phyloP scores from a whole-genome alignment of 177 flowering plant species.

The Vitis hybrid region DNA sequence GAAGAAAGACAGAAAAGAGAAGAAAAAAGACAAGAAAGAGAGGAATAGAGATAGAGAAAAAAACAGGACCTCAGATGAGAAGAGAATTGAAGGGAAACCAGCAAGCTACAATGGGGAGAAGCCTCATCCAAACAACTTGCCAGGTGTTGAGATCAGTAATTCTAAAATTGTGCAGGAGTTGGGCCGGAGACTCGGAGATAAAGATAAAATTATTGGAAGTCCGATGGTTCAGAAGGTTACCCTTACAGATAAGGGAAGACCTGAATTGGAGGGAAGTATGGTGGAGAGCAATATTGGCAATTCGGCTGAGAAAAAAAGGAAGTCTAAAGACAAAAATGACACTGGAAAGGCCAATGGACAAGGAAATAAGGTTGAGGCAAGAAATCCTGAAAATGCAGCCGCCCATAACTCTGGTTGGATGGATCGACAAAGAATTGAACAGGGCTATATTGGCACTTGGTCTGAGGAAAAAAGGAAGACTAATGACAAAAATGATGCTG shows the following conservation, averaged over 20 bases:
- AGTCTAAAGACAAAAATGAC: constrained; percentile 14
- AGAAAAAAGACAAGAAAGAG: constrained; percentile 25
- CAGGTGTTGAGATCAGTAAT: constrained; percentile 3
- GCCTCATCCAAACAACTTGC: constrained; percentile 13
- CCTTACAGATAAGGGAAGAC: constrained; percentile 11
- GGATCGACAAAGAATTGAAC: neutral
- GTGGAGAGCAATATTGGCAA: constrained; percentile 13
- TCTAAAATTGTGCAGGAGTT: constrained; percentile 25
- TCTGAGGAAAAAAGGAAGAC: too few species aligned
- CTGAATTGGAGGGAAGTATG: neutral
- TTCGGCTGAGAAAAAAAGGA: constrained; percentile 10
- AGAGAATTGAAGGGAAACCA: constrained; percentile 12
- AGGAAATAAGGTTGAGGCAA: constrained; percentile 12
- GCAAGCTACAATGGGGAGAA: constrained; percentile 16
- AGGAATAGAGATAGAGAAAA: constrained; percentile 26
- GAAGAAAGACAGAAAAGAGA: constrained; percentile 24
- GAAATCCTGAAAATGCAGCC: constrained; percentile 15
- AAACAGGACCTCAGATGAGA: constrained; percentile 14
- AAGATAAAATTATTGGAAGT: constrained; percentile 20
- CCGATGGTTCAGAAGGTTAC: constrained; percentile 13
- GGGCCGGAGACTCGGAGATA: constrained; percentile 24
- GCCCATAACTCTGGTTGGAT: constrained; percentile 4
- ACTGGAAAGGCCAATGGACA: constrained; percentile 20
- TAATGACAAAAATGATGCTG: too few species aligned
- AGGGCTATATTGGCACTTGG: too few species aligned